Evolutionary conservation across 768 basidiomycete genomes (phyloP).

Genomic region (Rhizopogon vesiculosus): DNA sequence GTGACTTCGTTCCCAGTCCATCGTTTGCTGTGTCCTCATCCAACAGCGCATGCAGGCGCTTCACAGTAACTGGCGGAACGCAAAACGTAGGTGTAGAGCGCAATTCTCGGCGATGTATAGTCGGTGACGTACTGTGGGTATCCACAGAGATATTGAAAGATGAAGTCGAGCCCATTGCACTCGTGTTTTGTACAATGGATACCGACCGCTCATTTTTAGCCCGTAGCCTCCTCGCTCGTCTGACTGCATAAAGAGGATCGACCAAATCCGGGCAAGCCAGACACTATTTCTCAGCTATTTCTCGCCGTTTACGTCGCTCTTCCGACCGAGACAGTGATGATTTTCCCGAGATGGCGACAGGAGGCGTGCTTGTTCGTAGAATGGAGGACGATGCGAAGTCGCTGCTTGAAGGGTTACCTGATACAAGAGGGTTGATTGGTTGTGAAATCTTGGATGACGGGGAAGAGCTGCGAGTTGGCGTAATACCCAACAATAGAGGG

Average conservation of each 20-base stretch:
- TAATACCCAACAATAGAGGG: background rate
- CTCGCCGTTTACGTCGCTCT: constrained; percentile 14
- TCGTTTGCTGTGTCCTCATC: background rate
- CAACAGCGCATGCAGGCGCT: background rate
- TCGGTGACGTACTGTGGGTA: background rate
- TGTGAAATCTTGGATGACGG: background rate
- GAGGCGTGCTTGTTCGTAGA: background rate
- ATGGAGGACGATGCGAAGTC: background rate
- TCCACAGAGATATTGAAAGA: background rate
- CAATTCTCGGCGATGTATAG: too few species aligned
- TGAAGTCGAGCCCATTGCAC: too few species aligned
- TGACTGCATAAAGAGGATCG: constrained; percentile 23
- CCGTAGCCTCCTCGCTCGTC: constrained; percentile 19
- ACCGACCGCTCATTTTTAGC: background rate
- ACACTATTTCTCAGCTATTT: constrained; percentile 36
- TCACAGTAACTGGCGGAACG: background rate
- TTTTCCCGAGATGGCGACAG: background rate
- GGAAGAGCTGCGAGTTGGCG: background rate
- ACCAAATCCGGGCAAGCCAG: constrained; percentile 40
- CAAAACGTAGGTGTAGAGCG: too few species aligned
- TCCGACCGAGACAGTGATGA: constrained; percentile 5
- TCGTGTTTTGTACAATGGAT: background rate
- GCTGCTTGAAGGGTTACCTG: background rate
- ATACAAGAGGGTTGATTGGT: background rate
- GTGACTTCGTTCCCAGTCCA: constrained; percentile 26